Percentiles rank a stretch among this genome's conserved stretches.
Evolutionary conservation across 345 rosid genomes (phyloP).

Genomic region (Citrus australasica): DNA sequence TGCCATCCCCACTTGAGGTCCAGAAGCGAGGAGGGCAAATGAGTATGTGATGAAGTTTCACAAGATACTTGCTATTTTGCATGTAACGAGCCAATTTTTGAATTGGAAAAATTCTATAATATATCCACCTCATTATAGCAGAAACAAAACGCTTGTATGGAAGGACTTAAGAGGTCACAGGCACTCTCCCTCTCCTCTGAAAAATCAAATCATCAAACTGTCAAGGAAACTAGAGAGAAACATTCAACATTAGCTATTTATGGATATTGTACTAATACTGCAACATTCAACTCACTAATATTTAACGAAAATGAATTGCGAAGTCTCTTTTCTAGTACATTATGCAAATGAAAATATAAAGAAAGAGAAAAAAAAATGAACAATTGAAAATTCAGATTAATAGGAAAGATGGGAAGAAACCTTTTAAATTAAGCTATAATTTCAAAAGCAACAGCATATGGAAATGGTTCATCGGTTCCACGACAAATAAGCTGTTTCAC

Average conservation of each 20-base stretch:
- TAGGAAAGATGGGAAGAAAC: neutral
- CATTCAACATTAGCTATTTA: neutral
- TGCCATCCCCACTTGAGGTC: neutral
- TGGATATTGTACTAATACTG: neutral
- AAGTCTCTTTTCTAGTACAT: neutral
- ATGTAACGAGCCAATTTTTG: neutral
- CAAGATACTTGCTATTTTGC: neutral
- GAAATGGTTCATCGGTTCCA: slow-evolving; percentile 52
- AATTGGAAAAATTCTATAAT: neutral
- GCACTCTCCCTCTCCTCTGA: neutral
- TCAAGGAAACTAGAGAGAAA: neutral
- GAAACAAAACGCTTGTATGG: neutral
- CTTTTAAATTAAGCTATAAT: neutral
- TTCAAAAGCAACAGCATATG: slow-evolving; percentile 23
- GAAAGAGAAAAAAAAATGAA: neutral
- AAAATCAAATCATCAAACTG: slow-evolving; percentile 2
- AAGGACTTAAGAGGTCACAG: neutral
- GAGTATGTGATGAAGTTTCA: neutral
- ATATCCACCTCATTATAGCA: neutral
- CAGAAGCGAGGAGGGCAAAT: neutral
- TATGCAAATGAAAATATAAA: neutral
- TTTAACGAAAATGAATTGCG: neutral
- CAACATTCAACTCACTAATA: neutral
- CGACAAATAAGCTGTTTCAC: slow-evolving; percentile 36
- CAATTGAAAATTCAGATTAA: neutral